Conservation (phyloP, 805 yeast genomes). For the Kodamaea leandrae region DNA sequence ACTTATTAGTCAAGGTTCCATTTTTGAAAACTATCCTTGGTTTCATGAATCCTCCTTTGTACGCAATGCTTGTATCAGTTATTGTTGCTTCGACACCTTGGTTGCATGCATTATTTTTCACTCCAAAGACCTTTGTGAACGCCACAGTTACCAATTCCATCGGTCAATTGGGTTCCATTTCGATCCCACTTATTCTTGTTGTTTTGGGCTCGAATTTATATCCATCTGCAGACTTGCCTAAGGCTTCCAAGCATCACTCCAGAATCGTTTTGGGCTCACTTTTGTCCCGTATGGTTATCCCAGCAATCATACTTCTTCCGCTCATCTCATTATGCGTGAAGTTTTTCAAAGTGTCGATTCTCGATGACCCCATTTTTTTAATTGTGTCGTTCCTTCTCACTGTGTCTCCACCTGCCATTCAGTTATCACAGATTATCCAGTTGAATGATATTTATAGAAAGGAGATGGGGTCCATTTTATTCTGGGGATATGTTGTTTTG, state of each 20-base stretch:
- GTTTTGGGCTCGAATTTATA: conserved; percentile 77
- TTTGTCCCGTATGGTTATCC: conserved; percentile 74
- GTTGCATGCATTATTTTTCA: conserved; percentile 56
- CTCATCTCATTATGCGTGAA: conserved; percentile 62
- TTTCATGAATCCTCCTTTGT: conserved; percentile 79
- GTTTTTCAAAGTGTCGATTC: conserved; percentile 59
- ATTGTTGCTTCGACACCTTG: conserved; percentile 65
- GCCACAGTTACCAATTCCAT: conserved; percentile 66
- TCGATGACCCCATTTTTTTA: conserved; percentile 79
- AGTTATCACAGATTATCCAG: conserved; percentile 76
- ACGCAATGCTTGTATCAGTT: conserved; percentile 69
- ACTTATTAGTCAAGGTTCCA: conserved; percentile 11
- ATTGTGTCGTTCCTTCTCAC: conserved; percentile 74
- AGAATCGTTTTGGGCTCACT: conserved; percentile 67
- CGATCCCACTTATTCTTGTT: conserved; percentile 72
- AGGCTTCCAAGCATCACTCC: conserved; percentile 59
- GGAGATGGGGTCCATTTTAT: conserved; percentile 79
- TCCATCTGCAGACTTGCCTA: conserved; percentile 67
- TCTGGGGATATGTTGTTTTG: conserved; percentile 77
- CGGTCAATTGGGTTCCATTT: conserved; percentile 65
- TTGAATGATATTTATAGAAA: conserved; percentile 70
- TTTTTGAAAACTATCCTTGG: conserved; percentile 24
- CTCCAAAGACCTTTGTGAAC: conserved; percentile 51
- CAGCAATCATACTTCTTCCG: conserved; percentile 67
- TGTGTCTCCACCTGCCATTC: conserved; percentile 81